These are phyloP conservation scores for Sorghum bicolor DNA, from an alignment of 176 grass and related monocot genomes.

Conservation along the genomic window Sorghum_bicolor_NCBIv3 NC_012875.2:46399001-46399500, in stretches of 20 bases:
- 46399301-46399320: conserved; percentile 60
- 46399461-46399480: neutral
- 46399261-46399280: conserved; percentile 65
- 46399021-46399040: conserved; percentile 59
- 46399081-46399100: conserved; percentile 32
- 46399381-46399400: conserved; percentile 49
- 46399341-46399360: conserved; percentile 37
- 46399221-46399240: conserved; percentile 8
- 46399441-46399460: neutral
- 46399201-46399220: neutral
- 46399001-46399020: conserved; percentile 84
- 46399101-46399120: conserved; percentile 77
- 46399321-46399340: conserved; percentile 59
- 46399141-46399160: conserved; percentile 84
- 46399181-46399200: conserved; percentile 27
- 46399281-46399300: conserved; percentile 77
- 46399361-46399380: conserved; percentile 58
- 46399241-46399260: conserved; percentile 20
- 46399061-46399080: conserved; percentile 10
- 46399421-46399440: neutral
- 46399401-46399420: conserved; percentile 21
- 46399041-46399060: conserved; percentile 4
- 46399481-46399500: conserved; percentile 18
- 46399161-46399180: conserved; percentile 78
- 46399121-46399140: conserved; percentile 78